Conservation (phyloP, 768 basidiomycete genomes). For the Russula sp. region DNA sequence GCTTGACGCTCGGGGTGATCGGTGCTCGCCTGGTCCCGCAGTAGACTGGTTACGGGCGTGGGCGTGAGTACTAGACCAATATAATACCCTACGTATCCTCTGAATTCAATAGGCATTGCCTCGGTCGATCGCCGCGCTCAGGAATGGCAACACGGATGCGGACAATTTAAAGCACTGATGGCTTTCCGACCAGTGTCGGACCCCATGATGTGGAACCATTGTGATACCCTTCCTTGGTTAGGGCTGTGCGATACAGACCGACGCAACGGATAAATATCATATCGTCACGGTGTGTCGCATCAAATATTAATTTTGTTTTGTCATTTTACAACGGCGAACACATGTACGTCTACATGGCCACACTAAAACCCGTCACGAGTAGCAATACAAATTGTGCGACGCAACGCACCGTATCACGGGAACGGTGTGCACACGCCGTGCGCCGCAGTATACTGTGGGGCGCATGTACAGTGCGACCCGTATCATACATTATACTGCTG, state of each 20-base stretch:
- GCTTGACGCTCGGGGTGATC: conserved; percentile 7
- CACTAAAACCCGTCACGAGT: conserved; percentile 12
- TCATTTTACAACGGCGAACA: conserved; percentile 5
- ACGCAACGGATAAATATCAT: conserved; percentile 1
- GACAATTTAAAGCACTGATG: neutral
- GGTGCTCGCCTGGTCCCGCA: neutral
- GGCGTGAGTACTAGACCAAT: neutral
- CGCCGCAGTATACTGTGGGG: neutral
- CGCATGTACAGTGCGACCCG: neutral
- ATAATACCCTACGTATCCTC: conserved; percentile 2
- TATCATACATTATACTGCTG: neutral
- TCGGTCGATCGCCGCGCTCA: neutral
- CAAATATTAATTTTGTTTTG: neutral
- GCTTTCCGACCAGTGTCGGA: neutral
- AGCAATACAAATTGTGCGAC: conserved; percentile 6
- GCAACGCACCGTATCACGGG: conserved; percentile 5
- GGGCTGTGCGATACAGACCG: neutral
- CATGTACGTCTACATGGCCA: conserved; percentile 8
- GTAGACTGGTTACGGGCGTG: neutral
- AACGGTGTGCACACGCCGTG: conserved; percentile 8
- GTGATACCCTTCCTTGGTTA: neutral
- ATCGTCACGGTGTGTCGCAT: neutral
- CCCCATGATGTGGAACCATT: neutral
- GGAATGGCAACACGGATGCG: neutral
- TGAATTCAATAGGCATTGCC: conserved; percentile 4